A percentile compares a stretch with the other conserved stretches of the same genome.
These are phyloP conservation scores for Leccinum ochraceum DNA, from an alignment of 768 basidiomycete species.

Conservation along the genomic window DNA sequence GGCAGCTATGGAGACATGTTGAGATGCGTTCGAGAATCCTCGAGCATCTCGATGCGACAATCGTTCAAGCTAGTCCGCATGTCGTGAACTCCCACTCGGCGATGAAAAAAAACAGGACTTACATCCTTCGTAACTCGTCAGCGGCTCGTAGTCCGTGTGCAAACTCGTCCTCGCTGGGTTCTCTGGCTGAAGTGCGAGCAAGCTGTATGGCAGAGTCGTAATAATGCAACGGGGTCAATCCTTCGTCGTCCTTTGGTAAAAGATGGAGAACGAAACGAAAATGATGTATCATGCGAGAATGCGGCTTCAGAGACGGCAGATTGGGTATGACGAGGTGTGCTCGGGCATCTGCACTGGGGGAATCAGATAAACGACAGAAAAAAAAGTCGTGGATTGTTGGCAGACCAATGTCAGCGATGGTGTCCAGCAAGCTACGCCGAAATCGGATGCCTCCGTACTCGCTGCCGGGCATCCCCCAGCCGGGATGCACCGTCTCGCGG, in stretches of 20 bases:
- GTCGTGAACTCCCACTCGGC: not conserved
- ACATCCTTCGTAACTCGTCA: slow-evolving; percentile 63
- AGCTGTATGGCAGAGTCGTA: slow-evolving; percentile 79
- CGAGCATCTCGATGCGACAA: slow-evolving; percentile 64
- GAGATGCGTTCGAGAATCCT: slow-evolving; percentile 51
- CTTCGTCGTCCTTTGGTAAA: slow-evolving; percentile 56
- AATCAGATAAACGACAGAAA: slow-evolving; percentile 3
- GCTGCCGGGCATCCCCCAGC: slow-evolving; percentile 76
- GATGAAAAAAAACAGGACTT: not conserved
- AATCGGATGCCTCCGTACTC: slow-evolving; percentile 62
- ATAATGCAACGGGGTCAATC: slow-evolving; percentile 69
- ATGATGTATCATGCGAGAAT: slow-evolving; percentile 76
- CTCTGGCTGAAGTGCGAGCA: slow-evolving; percentile 58
- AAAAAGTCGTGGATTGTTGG: not conserved
- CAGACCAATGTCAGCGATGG: slow-evolving; percentile 69
- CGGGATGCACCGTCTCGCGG: slow-evolving; percentile 62
- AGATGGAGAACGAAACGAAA: slow-evolving; percentile 76
- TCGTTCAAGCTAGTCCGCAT: slow-evolving; percentile 51
- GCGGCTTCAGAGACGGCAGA: slow-evolving; percentile 68
- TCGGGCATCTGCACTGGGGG: slow-evolving; percentile 50
- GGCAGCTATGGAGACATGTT: slow-evolving; percentile 20
- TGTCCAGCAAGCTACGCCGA: slow-evolving; percentile 68
- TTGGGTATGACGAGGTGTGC: slow-evolving; percentile 74
- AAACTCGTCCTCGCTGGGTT: slow-evolving; percentile 70
- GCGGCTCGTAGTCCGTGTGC: slow-evolving; percentile 61